A percentile compares a stretch with the other conserved stretches of the same genome.
Evolutionary conservation across 2,329 filamentous ascomycete genomes (phyloP).

Genomic region (Cladosporium sp.): DNA sequence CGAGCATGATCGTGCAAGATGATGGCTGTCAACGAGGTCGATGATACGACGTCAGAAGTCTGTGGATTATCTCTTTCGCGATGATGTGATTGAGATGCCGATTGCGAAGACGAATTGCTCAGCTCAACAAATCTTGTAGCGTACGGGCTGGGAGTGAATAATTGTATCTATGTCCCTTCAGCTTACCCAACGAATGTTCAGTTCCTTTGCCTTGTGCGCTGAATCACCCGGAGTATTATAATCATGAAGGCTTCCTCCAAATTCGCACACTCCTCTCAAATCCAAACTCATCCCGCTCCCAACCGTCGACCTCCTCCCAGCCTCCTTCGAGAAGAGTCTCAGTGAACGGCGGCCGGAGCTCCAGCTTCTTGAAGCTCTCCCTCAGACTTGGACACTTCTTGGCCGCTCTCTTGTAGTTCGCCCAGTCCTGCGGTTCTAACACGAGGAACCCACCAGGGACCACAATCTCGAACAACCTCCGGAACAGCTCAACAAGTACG

Average conservation of each 20-base stretch:
- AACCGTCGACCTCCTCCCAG: conserved; percentile 18
- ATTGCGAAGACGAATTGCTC: not conserved
- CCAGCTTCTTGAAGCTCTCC: conserved; percentile 14
- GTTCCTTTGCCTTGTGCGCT: not conserved
- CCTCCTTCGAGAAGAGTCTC: not conserved
- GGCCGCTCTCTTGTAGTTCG: conserved; percentile 14
- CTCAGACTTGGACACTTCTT: conserved; percentile 18
- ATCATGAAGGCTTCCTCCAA: conserved; percentile 11
- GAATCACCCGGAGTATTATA: not conserved
- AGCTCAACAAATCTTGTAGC: not conserved
- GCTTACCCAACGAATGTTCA: not conserved
- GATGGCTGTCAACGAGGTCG: not conserved
- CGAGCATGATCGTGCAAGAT: not conserved
- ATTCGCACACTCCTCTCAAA: conserved; percentile 18
- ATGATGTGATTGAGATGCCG: not conserved
- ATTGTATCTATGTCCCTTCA: not conserved
- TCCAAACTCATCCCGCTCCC: conserved; percentile 20
- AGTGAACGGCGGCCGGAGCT: conserved; percentile 11
- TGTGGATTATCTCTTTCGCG: not conserved
- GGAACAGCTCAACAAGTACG: conserved; percentile 2
- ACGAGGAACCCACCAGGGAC: conserved; percentile 14
- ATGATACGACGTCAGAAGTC: not conserved
- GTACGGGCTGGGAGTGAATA: not conserved
- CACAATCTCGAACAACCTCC: conserved; percentile 6
- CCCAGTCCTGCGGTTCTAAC: conserved; percentile 17